phyloP scores from a whole-genome alignment of 306 rosid species.

The Spatholobus suberectus region DNA sequence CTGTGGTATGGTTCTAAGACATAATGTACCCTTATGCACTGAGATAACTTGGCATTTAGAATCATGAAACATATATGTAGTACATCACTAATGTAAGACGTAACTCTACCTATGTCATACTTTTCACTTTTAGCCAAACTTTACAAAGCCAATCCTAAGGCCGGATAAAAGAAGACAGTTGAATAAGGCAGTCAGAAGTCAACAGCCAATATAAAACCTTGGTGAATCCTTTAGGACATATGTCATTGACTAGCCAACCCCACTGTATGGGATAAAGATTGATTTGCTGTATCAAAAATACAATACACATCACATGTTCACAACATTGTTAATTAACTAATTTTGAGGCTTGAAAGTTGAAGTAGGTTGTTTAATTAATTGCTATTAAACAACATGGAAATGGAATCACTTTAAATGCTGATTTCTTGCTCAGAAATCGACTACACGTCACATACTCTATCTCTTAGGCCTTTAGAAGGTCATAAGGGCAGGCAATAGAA shows the following conservation, averaged over 20 bases:
- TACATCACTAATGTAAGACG: neutral
- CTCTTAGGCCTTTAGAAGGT: neutral
- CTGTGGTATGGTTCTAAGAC: neutral
- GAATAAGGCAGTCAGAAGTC: neutral
- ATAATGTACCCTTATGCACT: neutral
- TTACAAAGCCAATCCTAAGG: neutral
- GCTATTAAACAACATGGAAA: neutral
- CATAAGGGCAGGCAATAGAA: neutral
- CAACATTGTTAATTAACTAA: neutral
- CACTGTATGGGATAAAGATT: neutral
- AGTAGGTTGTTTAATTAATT: neutral
- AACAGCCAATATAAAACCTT: neutral
- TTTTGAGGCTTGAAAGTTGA: neutral
- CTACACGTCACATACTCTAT: neutral
- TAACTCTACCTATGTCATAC: neutral
- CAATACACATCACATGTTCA: neutral
- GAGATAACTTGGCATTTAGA: neutral
- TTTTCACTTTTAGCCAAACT: neutral
- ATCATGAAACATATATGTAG: slow-evolving; percentile 10
- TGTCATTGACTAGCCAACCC: neutral
- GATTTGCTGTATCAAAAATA: neutral
- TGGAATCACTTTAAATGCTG: neutral
- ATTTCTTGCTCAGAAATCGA: neutral
- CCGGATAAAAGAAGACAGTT: neutral
- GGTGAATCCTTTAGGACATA: neutral